Evolutionary conservation across 345 rosid genomes (phyloP).

Genomic region (Eucalyptus sideroxylon): DNA sequence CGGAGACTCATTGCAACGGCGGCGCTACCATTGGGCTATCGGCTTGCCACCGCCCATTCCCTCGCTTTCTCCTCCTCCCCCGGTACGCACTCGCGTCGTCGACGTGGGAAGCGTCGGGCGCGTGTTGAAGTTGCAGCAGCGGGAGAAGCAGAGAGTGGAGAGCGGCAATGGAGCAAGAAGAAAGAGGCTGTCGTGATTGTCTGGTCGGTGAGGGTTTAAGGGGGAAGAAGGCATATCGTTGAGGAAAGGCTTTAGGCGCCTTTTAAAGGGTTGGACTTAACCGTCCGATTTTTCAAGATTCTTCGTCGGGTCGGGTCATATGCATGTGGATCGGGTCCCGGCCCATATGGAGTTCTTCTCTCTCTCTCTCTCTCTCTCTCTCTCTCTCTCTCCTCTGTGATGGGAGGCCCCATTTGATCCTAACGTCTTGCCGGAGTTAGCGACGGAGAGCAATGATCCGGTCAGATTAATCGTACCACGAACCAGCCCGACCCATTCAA

Average conservation of each 20-base stretch:
- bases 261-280: background rate
- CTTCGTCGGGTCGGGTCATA: background rate
- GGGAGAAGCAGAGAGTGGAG: no score
- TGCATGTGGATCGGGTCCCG: background rate
- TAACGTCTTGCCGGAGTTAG: background rate
- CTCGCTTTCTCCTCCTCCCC: background rate
- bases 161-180: background rate
- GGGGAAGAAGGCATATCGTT: background rate
- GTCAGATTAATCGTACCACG: background rate
- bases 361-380: background rate
- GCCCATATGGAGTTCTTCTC: background rate
- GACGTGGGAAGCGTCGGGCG: background rate
- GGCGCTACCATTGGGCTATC: background rate
- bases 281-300: background rate
- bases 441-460: fast-evolving
- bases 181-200: background rate
- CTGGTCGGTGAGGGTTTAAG: background rate
- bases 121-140: background rate
- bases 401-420: background rate
- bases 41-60: background rate
- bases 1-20: background rate
- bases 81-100: background rate
- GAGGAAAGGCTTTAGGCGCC: background rate
- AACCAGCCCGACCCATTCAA: background rate
- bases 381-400: no score